Evolutionary conservation across 2,329 filamentous ascomycete genomes (phyloP).

Genomic region (Ambrosiella xylebori): DNA sequence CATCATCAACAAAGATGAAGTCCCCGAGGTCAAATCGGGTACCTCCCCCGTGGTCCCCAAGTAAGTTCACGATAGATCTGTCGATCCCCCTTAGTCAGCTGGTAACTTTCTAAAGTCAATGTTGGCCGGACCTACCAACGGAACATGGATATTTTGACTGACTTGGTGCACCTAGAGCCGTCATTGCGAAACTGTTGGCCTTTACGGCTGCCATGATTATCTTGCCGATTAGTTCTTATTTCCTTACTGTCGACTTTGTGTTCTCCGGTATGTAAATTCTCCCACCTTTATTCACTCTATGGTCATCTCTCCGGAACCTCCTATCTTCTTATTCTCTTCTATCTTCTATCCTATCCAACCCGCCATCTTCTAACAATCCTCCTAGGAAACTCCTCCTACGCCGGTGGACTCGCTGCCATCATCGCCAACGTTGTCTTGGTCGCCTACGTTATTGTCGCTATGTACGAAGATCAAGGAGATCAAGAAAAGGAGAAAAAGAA

Average conservation of each 20-base stretch:
- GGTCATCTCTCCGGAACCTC: neutral
- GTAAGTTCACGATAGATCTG: constrained; percentile 30
- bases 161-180: constrained; percentile 36
- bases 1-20: constrained; percentile 42
- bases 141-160: neutral
- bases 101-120: neutral
- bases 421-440: constrained; percentile 84
- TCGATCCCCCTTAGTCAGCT: constrained; percentile 10
- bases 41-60: constrained; percentile 69
- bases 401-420: constrained; percentile 69
- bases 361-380: neutral
- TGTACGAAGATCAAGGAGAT: constrained; percentile 57
- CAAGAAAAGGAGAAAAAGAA: constrained; percentile 33
- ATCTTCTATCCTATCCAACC: too few relatives aligned
- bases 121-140: neutral
- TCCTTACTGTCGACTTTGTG: constrained; percentile 55
- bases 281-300: neutral
- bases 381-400: constrained; percentile 72
- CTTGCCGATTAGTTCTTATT: constrained; percentile 77
- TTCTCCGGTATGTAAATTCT: constrained; percentile 49
- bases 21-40: constrained; percentile 38
- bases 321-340: neutral
- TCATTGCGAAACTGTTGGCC: constrained; percentile 75
- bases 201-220: constrained; percentile 89
- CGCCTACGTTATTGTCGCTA: constrained; percentile 79